Percentiles rank a stretch among this genome's conserved stretches.
Evolutionary conservation across 1,284 basidiomycete species (phyloP).

Genomic region (Porodaedalea pini): DNA sequence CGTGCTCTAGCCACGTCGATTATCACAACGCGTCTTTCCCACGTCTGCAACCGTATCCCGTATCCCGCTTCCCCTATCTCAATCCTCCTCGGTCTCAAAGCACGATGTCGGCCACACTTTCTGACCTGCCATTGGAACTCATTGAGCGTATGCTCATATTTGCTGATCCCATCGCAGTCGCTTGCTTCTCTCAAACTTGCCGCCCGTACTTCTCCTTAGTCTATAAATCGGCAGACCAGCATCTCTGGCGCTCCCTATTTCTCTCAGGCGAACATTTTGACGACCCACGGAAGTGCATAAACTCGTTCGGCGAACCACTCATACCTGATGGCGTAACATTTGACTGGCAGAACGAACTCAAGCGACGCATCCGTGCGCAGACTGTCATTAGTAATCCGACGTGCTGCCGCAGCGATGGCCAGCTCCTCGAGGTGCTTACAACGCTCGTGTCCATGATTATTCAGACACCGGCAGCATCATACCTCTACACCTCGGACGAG

Average conservation of each 20-base stretch:
- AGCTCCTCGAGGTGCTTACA: constrained; percentile 33
- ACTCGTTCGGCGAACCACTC: constrained; percentile 37
- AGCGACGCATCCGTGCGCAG: constrained; percentile 48
- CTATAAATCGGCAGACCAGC: constrained; percentile 42
- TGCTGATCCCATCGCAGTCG: background rate
- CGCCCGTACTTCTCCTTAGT: constrained; percentile 41
- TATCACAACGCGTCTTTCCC: too few species aligned
- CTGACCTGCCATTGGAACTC: constrained; percentile 10
- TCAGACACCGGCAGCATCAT: constrained; percentile 37
- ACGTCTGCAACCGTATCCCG: too few species aligned
- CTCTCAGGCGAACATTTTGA: constrained; percentile 38
- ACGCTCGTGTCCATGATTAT: constrained; percentile 48
- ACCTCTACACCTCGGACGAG: constrained; percentile 28
- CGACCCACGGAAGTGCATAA: constrained; percentile 49
- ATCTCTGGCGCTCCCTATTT: constrained; percentile 61
- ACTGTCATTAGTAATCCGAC: constrained; percentile 37
- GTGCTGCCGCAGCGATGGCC: constrained; percentile 41
- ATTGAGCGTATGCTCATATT: constrained; percentile 1
- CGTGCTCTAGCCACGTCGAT: too few species aligned
- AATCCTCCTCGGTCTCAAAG: too few species aligned
- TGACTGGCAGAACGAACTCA: constrained; percentile 53
- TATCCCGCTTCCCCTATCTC: too few species aligned
- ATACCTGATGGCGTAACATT: constrained; percentile 28
- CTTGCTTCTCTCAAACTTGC: constrained; percentile 27
- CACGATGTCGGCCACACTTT: too few species aligned